Conservation (phyloP, 768 basidiomycete species). For the Boletus rubroflammeus region DNA sequence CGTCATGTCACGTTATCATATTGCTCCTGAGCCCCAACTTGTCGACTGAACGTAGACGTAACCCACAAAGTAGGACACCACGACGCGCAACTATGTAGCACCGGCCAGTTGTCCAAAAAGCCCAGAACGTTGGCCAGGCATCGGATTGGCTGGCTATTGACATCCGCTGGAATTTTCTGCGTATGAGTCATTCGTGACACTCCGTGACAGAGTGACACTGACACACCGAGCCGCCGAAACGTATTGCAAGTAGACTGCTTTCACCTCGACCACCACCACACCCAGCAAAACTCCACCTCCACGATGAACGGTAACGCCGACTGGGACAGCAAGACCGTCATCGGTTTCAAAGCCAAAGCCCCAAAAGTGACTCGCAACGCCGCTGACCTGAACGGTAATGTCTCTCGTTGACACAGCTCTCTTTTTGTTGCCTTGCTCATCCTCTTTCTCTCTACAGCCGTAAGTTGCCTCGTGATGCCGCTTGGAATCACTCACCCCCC, state of each 20-base stretch:
- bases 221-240: not conserved
- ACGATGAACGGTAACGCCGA: conserved; percentile 50
- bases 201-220: not conserved
- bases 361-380: conserved; percentile 62
- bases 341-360: conserved; percentile 62
- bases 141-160: too few relatives aligned
- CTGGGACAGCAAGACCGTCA: conserved; percentile 71
- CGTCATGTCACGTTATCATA: conserved; percentile 27
- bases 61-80: too few relatives aligned
- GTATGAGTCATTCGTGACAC: not conserved
- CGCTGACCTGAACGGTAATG: conserved; percentile 52
- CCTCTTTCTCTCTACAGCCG: conserved; percentile 40
- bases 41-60: too few relatives aligned
- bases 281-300: not conserved
- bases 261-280: conserved; percentile 12
- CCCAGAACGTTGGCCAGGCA: too few relatives aligned
- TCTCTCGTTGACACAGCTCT: not conserved
- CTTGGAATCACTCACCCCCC: conserved; percentile 5
- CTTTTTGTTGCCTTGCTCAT: conserved; percentile 12
- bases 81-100: too few relatives aligned
- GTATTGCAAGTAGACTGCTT: not conserved
- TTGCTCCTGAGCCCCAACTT: too few relatives aligned
- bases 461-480: conserved; percentile 33
- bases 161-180: too few relatives aligned
- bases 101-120: too few relatives aligned